phyloP scores from a whole-genome alignment of 108 stramenopile genomes.

The Skeletonema menzelii region DNA sequence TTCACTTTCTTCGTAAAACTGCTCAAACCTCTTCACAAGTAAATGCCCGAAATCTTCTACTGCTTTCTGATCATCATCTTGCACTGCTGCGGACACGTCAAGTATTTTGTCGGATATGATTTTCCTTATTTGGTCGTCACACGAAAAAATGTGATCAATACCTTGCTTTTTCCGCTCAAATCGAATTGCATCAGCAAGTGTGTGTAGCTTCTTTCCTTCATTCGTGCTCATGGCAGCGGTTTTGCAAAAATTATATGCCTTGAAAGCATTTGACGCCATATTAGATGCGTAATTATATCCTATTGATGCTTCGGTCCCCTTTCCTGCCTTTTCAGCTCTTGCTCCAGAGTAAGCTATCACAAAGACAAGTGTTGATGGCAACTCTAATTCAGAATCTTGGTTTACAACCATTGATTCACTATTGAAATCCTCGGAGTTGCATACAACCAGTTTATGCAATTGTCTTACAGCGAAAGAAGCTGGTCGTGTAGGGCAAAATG shows the following conservation, averaged over 20 bases:
- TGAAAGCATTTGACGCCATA: conserved; percentile 7
- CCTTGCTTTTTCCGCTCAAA: not conserved
- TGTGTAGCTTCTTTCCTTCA: conserved; percentile 1
- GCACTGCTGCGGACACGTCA: not conserved
- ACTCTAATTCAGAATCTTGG: conserved; percentile 1
- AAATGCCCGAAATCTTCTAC: not conserved
- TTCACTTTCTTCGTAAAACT: conserved; percentile 29
- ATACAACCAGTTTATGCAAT: not conserved
- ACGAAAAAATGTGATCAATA: not conserved
- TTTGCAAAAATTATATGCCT: conserved; percentile 2
- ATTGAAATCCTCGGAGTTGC: not conserved
- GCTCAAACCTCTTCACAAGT: conserved; percentile 15
- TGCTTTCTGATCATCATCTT: not conserved
- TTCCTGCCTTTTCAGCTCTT: conserved; percentile 33
- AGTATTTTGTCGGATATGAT: not conserved
- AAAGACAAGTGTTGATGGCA: conserved; percentile 19
- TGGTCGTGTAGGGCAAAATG: conserved; percentile 28
- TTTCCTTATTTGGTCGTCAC: not conserved
- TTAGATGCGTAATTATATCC: conserved; percentile 17
- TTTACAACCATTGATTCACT: not conserved
- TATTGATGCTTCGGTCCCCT: conserved; percentile 3
- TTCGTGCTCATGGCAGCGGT: not conserved
- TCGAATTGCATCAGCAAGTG: conserved; percentile 14
- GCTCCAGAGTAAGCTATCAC: conserved; percentile 32
- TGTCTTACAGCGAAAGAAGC: conserved; percentile 1